Evolutionary conservation across 306 rosid genomes (phyloP).

Genomic region (Castanopsis chinensis): DNA sequence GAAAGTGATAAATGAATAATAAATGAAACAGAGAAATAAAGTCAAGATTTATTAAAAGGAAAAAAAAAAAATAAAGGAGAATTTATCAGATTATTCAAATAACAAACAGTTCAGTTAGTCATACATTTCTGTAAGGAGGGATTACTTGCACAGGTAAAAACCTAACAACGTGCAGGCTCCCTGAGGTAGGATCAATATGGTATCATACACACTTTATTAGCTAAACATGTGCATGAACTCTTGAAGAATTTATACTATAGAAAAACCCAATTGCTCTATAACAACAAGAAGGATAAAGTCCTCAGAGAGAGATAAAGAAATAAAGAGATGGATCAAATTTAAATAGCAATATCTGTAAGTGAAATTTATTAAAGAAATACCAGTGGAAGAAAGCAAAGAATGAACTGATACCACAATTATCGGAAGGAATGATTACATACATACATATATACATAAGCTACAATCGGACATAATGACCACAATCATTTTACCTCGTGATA

Average conservation of each 20-base stretch:
- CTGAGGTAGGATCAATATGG: neutral
- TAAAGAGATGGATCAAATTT: neutral
- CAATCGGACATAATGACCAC: conserved; percentile 14
- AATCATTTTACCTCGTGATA: conserved; percentile 42
- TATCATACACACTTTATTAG: conserved; percentile 11
- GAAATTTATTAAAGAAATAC: conserved; percentile 5
- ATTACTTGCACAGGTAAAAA: neutral
- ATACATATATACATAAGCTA: neutral
- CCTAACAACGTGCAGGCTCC: conserved; percentile 2
- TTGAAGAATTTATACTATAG: neutral
- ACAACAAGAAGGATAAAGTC: neutral
- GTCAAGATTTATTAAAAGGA: neutral
- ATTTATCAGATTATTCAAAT: neutral
- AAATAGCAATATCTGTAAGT: conserved; percentile 1
- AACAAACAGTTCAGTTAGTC: neutral
- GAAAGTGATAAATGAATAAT: neutral
- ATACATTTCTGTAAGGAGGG: neutral
- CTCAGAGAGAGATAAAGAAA: neutral
- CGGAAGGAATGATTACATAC: neutral
- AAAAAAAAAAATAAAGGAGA: neutral
- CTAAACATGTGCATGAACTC: neutral
- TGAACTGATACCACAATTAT: neutral
- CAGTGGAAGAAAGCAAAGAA: conserved; percentile 1
- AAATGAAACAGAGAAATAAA: neutral
- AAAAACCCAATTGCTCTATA: conserved; percentile 3